phyloP scores from a whole-genome alignment of 768 basidiomycete genomes.

The Sporobolomyces roseus region DNA sequence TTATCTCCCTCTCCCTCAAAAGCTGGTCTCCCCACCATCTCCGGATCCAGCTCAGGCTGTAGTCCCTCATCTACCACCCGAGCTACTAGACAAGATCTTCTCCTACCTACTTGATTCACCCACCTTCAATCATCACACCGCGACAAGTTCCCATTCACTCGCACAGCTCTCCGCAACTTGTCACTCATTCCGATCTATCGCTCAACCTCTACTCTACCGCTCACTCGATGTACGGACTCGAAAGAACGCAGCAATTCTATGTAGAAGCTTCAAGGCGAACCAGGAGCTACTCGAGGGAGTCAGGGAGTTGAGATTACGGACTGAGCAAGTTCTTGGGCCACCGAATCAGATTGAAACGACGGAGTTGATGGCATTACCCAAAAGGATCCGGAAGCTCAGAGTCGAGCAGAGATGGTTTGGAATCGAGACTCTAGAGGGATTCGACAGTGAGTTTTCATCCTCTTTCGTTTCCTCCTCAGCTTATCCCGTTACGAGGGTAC shows the following conservation, averaged over 20 bases:
- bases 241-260: background rate
- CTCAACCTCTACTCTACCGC: background rate
- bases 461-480: no score
- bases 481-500: no score
- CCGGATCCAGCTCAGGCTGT: background rate
- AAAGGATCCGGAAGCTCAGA: background rate
- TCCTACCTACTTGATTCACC: background rate
- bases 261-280: background rate
- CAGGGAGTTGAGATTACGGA: background rate
- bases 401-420: constrained; percentile 10
- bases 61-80: constrained; percentile 1
- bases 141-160: background rate
- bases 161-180: background rate
- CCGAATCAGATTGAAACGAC: constrained; percentile 1
- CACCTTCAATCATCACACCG: background rate
- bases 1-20: no score
- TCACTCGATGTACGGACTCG: background rate
- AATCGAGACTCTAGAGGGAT: background rate
- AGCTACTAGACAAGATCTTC: constrained; percentile 15
- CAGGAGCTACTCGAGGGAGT: background rate
- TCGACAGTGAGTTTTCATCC: background rate
- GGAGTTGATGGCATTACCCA: background rate
- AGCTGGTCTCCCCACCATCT: background rate
- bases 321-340: background rate
- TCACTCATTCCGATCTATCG: background rate